A percentile compares a stretch with the other conserved stretches of the same genome.
phyloP scores from a whole-genome alignment of 495 filamentous ascomycete genomes.

The Geoglossum glabrum region DNA sequence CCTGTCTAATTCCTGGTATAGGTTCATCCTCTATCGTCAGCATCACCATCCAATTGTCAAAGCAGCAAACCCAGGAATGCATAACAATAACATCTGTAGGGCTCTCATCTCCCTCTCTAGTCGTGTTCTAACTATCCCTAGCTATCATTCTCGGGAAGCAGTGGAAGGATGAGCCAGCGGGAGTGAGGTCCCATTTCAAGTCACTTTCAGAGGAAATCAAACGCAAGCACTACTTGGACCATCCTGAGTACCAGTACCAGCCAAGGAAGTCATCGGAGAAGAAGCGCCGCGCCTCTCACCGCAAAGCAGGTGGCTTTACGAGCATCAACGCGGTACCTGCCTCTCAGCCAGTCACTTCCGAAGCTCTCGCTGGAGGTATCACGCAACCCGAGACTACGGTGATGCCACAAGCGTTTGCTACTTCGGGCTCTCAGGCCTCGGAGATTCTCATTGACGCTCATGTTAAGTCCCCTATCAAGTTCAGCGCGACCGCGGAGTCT shows the following conservation, averaged over 20 bases:
- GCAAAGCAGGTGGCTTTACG: neutral
- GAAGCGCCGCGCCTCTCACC: conserved; percentile 18
- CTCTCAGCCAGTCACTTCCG: no score
- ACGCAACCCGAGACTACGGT: no score
- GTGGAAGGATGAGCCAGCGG: conserved; percentile 22
- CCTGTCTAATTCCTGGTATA: conserved; percentile 2
- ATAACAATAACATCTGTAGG: conserved; percentile 30
- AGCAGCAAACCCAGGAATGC: conserved; percentile 19
- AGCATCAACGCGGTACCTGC: no score
- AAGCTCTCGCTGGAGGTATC: no score
- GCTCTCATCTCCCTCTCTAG: neutral
- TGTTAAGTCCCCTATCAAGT: no score
- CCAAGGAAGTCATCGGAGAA: conserved; percentile 29
- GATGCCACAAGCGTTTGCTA: no score
- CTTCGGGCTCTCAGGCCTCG: no score
- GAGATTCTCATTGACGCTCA: no score
- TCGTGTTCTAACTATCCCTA: conserved; percentile 15
- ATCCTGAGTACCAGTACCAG: conserved; percentile 29
- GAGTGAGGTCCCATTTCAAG: conserved; percentile 18
- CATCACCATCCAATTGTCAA: conserved; percentile 19
- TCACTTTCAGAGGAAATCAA: conserved; percentile 21
- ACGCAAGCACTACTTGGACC: conserved; percentile 19
- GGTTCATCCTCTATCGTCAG: conserved; percentile 25
- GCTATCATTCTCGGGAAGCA: conserved; percentile 24
- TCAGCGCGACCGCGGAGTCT: no score